phyloP scores from a whole-genome alignment of 768 basidiomycete species.

The Tricholoma hemisulphureum region DNA sequence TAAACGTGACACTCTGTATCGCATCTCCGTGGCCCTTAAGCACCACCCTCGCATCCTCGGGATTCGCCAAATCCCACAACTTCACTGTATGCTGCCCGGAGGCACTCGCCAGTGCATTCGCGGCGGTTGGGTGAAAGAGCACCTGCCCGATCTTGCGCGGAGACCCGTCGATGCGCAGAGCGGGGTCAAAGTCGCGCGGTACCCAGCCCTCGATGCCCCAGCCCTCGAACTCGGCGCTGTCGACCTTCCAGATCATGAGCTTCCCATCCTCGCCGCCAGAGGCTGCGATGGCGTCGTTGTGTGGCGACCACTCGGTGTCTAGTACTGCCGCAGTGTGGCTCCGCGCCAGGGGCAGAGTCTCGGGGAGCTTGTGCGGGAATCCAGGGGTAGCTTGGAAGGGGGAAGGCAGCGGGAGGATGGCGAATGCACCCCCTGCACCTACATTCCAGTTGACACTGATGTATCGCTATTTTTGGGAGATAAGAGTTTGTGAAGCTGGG shows the following conservation, averaged over 20 bases:
- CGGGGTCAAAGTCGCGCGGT: constrained; percentile 81
- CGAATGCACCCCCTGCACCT: constrained; percentile 91
- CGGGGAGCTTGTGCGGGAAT: constrained; percentile 81
- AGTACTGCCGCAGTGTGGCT: constrained; percentile 83
- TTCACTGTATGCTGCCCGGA: constrained; percentile 84
- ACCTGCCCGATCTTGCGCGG: constrained; percentile 93
- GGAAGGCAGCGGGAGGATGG: constrained; percentile 84
- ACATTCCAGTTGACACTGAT: constrained; percentile 94
- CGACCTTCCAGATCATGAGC: constrained; percentile 87
- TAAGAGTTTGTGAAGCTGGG: neutral
- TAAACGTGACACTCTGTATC: constrained; percentile 84
- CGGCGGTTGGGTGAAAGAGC: constrained; percentile 88
- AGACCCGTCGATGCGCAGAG: constrained; percentile 74
- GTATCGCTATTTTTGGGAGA: constrained; percentile 54
- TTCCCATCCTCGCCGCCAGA: constrained; percentile 95
- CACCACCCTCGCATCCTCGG: constrained; percentile 59
- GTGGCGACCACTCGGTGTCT: constrained; percentile 96
- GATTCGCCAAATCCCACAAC: constrained; percentile 85
- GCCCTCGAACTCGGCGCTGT: constrained; percentile 63
- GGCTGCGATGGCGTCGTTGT: constrained; percentile 87
- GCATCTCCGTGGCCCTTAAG: constrained; percentile 81
- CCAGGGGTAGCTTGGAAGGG: constrained; percentile 54
- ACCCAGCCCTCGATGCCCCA: constrained; percentile 86
- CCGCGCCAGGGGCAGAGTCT: constrained; percentile 90
- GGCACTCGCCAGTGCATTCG: constrained; percentile 78